Conservation (phyloP, 345 rosid genomes). For the Murraya paniculata region DNA sequence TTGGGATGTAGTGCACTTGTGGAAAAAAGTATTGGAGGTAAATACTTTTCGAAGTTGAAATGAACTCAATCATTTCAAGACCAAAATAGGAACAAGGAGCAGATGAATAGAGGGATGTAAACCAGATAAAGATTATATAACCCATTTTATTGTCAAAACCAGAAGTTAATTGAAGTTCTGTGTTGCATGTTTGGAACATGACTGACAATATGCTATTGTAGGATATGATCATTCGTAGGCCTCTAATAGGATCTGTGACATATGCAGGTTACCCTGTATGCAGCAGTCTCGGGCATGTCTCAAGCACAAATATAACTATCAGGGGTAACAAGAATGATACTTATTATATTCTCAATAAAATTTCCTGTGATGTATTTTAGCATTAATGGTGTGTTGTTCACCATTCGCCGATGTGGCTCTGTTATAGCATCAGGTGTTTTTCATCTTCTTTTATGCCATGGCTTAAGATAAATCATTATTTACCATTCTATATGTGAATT, state of each 20-base stretch:
- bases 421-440: not conserved
- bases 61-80: not conserved
- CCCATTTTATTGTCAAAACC: not conserved
- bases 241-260: conserved; percentile 18
- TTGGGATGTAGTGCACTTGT: conserved; percentile 78
- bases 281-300: conserved; percentile 57
- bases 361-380: not conserved
- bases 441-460: not conserved
- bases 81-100: not conserved
- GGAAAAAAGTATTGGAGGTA: conserved; percentile 61
- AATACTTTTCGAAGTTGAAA: conserved; percentile 5
- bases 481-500: not conserved
- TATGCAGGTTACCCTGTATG: conserved; percentile 88
- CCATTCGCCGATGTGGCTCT: not conserved
- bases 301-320: conserved; percentile 45
- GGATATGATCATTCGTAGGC: not conserved
- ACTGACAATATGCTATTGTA: not conserved
- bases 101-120: not conserved
- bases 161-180: not conserved
- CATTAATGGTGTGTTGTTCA: not conserved
- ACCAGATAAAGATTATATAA: not conserved
- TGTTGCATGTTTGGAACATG: conserved; percentile 4
- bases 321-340: conserved; percentile 39
- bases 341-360: not conserved
- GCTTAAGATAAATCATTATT: not conserved